These are phyloP conservation scores for Centella asiatica DNA, from an alignment of 129 eudicot genomes.

Conservation along the genomic window DNA sequence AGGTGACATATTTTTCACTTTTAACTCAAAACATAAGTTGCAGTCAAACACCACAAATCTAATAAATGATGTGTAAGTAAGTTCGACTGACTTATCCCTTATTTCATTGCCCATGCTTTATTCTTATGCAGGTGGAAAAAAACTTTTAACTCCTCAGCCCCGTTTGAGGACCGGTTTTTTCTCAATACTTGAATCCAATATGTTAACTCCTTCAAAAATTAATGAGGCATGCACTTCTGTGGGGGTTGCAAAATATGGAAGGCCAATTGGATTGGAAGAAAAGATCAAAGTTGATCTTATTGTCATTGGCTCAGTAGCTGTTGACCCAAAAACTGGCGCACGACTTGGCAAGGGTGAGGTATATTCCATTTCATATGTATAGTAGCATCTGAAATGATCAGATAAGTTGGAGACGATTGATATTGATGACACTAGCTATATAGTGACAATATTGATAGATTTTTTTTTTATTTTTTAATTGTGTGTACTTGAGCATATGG, in stretches of 20 bases:
- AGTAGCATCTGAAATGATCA: neutral
- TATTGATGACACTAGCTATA: neutral
- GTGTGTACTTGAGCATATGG: no score
- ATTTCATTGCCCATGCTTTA: neutral
- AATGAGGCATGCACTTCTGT: slow-evolving; percentile 96
- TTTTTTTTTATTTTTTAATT: no score
- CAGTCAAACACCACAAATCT: no score
- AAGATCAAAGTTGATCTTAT: slow-evolving; percentile 85
- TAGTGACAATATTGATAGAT: neutral
- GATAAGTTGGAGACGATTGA: neutral
- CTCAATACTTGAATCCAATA: slow-evolving; percentile 56
- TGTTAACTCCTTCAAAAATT: slow-evolving; percentile 50
- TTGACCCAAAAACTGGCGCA: slow-evolving; percentile 90
- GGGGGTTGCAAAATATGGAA: slow-evolving; percentile 92
- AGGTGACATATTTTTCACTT: no score
- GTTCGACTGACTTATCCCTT: no score
- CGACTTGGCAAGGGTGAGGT: slow-evolving; percentile 99
- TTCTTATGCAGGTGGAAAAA: slow-evolving; percentile 55
- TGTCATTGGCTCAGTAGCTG: slow-evolving; percentile 91
- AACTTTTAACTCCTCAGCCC: slow-evolving; percentile 88
- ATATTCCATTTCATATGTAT: slow-evolving; percentile 1
- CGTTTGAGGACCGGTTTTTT: slow-evolving; percentile 93
- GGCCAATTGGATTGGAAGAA: slow-evolving; percentile 82
- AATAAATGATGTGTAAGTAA: no score
- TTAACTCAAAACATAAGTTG: no score